Conservation (phyloP, 202 grass and related monocot genomes). For the Schoenoplectus tabernaemontani region DNA sequence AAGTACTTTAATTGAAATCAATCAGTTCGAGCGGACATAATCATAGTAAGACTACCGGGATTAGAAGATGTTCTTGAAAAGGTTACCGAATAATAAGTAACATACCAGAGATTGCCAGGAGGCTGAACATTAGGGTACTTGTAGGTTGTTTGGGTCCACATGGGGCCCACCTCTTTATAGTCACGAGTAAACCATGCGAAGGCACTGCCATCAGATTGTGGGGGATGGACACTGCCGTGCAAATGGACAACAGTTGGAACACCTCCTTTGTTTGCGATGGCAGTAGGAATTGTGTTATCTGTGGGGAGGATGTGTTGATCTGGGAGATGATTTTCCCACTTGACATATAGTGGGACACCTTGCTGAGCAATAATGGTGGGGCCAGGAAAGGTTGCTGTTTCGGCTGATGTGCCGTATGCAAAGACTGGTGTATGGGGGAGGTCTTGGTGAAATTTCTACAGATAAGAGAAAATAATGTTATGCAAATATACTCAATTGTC, state of each 20-base stretch:
- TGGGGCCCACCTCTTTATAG: neutral
- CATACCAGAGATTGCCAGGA: conserved; percentile 65
- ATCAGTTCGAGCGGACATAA: neutral
- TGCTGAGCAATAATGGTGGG: conserved; percentile 55
- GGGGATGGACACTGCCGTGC: conserved; percentile 49
- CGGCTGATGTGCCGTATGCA: conserved; percentile 34
- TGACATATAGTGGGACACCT: conserved; percentile 40
- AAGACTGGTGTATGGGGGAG: conserved; percentile 59
- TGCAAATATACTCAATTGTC: neutral
- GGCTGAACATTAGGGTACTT: conserved; percentile 58
- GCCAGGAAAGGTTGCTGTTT: conserved; percentile 45
- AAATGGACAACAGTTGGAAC: conserved; percentile 68
- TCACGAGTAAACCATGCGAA: conserved; percentile 70
- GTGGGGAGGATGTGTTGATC: conserved; percentile 52
- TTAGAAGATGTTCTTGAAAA: neutral
- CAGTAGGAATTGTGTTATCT: conserved; percentile 47
- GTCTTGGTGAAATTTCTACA: conserved; percentile 77
- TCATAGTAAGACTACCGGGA: neutral
- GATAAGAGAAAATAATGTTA: neutral
- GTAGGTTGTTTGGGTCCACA: conserved; percentile 45
- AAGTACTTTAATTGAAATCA: neutral
- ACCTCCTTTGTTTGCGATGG: conserved; percentile 32
- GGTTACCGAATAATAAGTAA: neutral
- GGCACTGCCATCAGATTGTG: conserved; percentile 51
- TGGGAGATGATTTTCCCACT: conserved; percentile 61